These are phyloP conservation scores for Leishmania lainsoni DNA, from an alignment of 208 protist species.

Conservation along the genomic window DNA sequence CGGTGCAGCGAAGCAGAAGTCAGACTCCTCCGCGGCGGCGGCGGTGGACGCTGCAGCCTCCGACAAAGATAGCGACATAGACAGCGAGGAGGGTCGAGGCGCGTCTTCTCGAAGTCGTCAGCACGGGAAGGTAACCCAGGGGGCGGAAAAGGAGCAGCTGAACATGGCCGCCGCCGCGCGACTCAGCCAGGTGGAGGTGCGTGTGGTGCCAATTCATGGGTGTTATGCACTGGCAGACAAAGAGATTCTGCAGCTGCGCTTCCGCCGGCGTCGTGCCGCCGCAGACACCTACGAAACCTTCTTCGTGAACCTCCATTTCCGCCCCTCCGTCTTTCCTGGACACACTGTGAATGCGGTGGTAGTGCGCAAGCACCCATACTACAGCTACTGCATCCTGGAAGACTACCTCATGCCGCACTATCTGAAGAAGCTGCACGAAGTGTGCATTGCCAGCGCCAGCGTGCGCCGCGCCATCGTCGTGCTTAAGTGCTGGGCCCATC, in stretches of 20 bases:
- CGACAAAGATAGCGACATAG: constrained; percentile 18
- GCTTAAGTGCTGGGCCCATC: constrained; percentile 87
- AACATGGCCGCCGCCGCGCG: constrained; percentile 32
- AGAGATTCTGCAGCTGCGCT: constrained; percentile 61
- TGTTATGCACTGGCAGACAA: constrained; percentile 63
- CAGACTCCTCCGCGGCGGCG: background rate
- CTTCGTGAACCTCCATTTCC: constrained; percentile 77
- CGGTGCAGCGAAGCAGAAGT: constrained; percentile 13
- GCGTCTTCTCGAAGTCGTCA: background rate
- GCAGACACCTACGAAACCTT: constrained; percentile 45
- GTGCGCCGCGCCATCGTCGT: constrained; percentile 76
- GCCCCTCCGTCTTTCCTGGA: constrained; percentile 46
- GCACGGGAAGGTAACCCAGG: background rate
- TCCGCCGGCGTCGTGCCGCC: constrained; percentile 34
- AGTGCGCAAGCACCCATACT: constrained; percentile 75
- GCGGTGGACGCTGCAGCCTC: background rate
- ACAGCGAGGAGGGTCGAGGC: background rate
- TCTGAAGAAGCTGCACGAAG: constrained; percentile 71
- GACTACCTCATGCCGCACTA: constrained; percentile 80
- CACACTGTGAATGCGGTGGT: constrained; percentile 59
- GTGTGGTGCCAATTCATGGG: constrained; percentile 56
- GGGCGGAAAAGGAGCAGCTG: background rate
- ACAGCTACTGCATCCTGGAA: constrained; percentile 82
- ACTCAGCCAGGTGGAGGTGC: constrained; percentile 54
- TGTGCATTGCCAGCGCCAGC: constrained; percentile 56